Conservation (phyloP, 805 yeast genomes). For the Saturnispora gosingensis region DNA sequence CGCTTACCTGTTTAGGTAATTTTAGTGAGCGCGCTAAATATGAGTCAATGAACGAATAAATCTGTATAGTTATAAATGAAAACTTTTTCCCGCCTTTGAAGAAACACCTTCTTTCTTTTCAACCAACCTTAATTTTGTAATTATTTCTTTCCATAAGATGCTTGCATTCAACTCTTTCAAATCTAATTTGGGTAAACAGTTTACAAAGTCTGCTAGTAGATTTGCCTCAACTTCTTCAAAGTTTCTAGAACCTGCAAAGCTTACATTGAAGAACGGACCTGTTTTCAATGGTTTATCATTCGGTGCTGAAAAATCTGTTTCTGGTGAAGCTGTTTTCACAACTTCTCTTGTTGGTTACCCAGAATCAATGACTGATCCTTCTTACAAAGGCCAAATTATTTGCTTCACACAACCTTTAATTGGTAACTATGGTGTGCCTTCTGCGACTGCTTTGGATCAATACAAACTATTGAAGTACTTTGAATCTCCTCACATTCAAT, state of each 20-base stretch:
- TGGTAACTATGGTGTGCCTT: slow-evolving; percentile 98
- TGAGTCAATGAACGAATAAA: neutral
- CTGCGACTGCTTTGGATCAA: slow-evolving; percentile 69
- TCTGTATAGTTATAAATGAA: neutral
- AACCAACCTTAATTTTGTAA: neutral
- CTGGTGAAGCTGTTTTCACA: slow-evolving; percentile 97
- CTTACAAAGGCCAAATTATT: slow-evolving; percentile 94
- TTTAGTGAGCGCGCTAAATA: slow-evolving; percentile 7
- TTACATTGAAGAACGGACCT: slow-evolving; percentile 88
- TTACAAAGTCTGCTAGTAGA: slow-evolving; percentile 2
- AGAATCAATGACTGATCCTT: slow-evolving; percentile 95
- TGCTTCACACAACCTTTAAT: slow-evolving; percentile 95
- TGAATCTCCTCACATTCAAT: slow-evolving; percentile 86
- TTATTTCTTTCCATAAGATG: slow-evolving; percentile 3
- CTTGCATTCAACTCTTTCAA: slow-evolving; percentile 11
- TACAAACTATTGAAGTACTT: slow-evolving; percentile 79
- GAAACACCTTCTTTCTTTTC: neutral
- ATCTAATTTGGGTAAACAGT: neutral
- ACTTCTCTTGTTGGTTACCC: slow-evolving; percentile 98
- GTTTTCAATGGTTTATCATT: slow-evolving; percentile 88
- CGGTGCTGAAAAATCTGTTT: slow-evolving; percentile 86
- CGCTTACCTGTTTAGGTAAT: slow-evolving; percentile 9
- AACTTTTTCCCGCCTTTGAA: neutral
- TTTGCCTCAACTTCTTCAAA: slow-evolving; percentile 24
- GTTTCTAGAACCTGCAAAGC: slow-evolving; percentile 69